phyloP scores from a whole-genome alignment of 2,329 filamentous ascomycete genomes.

The Zymoseptoria brevis region DNA sequence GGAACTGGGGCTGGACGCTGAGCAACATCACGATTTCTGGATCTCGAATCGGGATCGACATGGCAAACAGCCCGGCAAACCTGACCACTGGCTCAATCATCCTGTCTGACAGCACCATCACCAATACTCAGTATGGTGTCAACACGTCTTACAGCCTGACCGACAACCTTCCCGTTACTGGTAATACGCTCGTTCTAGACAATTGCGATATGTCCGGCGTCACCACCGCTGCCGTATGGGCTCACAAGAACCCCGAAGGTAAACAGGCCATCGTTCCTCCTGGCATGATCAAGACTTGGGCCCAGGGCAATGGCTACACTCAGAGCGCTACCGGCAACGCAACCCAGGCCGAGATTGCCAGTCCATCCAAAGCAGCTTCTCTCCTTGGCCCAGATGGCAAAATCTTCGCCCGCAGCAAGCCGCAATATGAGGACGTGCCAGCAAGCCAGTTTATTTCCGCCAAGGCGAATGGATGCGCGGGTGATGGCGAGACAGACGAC shows the following conservation, averaged over 20 bases:
- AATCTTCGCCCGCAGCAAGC: constrained; percentile 78
- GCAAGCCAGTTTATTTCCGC: constrained; percentile 71
- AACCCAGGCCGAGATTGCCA: constrained; percentile 6
- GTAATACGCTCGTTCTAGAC: constrained; percentile 76
- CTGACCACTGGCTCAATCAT: constrained; percentile 71
- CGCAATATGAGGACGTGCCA: constrained; percentile 67
- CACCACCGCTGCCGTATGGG: constrained; percentile 56
- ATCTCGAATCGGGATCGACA: constrained; percentile 41
- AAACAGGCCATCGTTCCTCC: constrained; percentile 58
- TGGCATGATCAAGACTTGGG: constrained; percentile 63
- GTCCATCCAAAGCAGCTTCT: constrained; percentile 40
- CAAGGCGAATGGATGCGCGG: constrained; percentile 72
- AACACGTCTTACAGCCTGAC: constrained; percentile 65
- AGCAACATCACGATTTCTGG: constrained; percentile 41
- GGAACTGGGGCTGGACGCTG: constrained; percentile 47
- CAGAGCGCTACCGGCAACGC: constrained; percentile 40
- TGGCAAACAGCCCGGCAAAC: constrained; percentile 37
- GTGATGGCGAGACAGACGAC: constrained; percentile 82
- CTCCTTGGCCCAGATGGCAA: constrained; percentile 60
- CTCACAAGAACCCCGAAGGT: constrained; percentile 33
- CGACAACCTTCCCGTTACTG: constrained; percentile 55
- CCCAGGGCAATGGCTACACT: constrained; percentile 69
- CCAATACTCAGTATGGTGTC: constrained; percentile 67
- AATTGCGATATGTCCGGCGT: constrained; percentile 76
- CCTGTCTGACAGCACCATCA: constrained; percentile 71